Percentiles rank a stretch among this genome's conserved stretches.
phyloP scores from a whole-genome alignment of 176 grass and related monocot species.

The Chloris gayana region DNA sequence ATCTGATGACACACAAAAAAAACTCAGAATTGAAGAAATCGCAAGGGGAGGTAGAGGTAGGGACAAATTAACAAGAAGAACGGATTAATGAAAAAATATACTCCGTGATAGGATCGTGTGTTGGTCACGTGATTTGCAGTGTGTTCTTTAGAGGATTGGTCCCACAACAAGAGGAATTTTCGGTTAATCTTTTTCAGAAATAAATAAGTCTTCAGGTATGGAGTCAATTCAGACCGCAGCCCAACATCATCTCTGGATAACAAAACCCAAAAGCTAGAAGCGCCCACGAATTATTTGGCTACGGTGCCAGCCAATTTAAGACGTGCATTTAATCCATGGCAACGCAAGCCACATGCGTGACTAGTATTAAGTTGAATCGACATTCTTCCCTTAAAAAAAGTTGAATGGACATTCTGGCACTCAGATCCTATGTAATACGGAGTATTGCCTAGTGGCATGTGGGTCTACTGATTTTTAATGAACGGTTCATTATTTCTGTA shows the following conservation, averaged over 20 bases:
- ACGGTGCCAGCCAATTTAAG: conserved; percentile 23
- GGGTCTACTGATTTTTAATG: too few species aligned
- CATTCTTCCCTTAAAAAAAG: too few species aligned
- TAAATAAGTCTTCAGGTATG: background rate
- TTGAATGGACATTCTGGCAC: too few species aligned
- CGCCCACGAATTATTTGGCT: background rate
- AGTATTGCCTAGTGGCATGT: too few species aligned
- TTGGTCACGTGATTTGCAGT: conserved; percentile 24
- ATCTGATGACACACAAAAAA: background rate
- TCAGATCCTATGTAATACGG: too few species aligned
- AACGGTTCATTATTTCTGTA: too few species aligned
- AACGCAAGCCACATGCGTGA: background rate
- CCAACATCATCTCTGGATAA: background rate
- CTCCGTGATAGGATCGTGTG: conserved; percentile 35
- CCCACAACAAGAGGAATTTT: background rate
- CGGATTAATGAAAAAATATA: background rate
- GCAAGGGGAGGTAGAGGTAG: background rate
- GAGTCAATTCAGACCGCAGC: background rate
- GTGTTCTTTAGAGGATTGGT: conserved; percentile 4
- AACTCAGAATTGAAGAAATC: background rate
- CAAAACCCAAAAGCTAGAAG: background rate
- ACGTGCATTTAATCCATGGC: conserved; percentile 10
- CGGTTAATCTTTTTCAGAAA: background rate
- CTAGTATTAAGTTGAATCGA: conserved; percentile 25
- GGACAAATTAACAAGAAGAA: conserved; percentile 33